Conservation (phyloP, 2,329 filamentous ascomycete species). For the Hymenotorrendiella dingleyae region DNA sequence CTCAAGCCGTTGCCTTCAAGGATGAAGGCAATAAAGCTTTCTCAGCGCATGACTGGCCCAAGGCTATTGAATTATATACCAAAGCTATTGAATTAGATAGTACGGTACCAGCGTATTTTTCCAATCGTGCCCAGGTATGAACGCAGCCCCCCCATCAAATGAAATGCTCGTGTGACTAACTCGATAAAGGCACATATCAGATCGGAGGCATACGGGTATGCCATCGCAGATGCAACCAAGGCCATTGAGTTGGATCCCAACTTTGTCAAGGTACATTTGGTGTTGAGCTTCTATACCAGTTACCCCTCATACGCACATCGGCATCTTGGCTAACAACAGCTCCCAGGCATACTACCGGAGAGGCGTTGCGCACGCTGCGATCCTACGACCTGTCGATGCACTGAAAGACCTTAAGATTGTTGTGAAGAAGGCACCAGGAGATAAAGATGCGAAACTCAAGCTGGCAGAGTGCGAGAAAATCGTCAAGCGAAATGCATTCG, state of each 20-base stretch:
- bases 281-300: not conserved
- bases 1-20: slow-evolving; percentile 79
- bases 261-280: slow-evolving; percentile 70
- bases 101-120: slow-evolving; percentile 83
- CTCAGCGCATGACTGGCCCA: slow-evolving; percentile 76
- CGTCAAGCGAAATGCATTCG: slow-evolving; percentile 85
- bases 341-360: slow-evolving; percentile 84
- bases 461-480: slow-evolving; percentile 91
- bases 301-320: not conserved
- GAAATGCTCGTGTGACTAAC: slow-evolving; percentile 44
- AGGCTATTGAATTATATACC: slow-evolving; percentile 76
- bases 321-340: slow-evolving; percentile 13
- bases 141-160: not conserved
- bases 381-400: slow-evolving; percentile 81
- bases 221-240: slow-evolving; percentile 82
- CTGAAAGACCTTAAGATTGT: slow-evolving; percentile 89
- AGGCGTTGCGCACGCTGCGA: slow-evolving; percentile 86
- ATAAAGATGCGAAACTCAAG: slow-evolving; percentile 88
- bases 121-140: slow-evolving; percentile 86
- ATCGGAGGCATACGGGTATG: slow-evolving; percentile 89
- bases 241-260: slow-evolving; percentile 84
- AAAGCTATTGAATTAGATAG: slow-evolving; percentile 82
- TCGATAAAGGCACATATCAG: slow-evolving; percentile 82
- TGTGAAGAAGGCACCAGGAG: slow-evolving; percentile 76
- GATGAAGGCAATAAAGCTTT: slow-evolving; percentile 94